Conservation (phyloP, 306 rosid genomes). For the Prunus dulcis region DNA sequence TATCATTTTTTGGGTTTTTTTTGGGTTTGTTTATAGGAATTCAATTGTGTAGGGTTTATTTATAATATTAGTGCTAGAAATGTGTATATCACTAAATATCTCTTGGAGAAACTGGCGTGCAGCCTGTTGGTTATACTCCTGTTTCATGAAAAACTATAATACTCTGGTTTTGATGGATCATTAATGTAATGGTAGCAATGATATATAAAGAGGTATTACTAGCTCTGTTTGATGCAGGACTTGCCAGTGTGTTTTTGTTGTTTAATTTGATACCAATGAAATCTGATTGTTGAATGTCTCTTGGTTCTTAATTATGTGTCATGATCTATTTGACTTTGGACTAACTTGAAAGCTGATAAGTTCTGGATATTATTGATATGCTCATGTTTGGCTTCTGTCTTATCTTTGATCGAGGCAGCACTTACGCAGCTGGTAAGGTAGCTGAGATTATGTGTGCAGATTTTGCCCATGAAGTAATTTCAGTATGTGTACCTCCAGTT, state of each 20-base stretch:
- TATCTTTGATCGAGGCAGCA: conserved; percentile 93
- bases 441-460: conserved; percentile 95
- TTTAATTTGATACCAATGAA: neutral
- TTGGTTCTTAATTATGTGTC: neutral
- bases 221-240: neutral
- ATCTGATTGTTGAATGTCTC: neutral
- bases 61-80: too few relatives aligned
- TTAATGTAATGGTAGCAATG: neutral
- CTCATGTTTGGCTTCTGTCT: conserved; percentile 32
- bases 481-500: conserved; percentile 96
- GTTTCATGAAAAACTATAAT: neutral
- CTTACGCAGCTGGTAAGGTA: conserved; percentile 92
- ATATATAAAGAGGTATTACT: neutral
- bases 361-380: conserved; percentile 2
- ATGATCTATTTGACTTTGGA: neutral
- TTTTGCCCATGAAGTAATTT: conserved; percentile 93
- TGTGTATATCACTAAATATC: too few relatives aligned
- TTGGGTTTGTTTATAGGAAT: too few relatives aligned
- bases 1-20: too few relatives aligned
- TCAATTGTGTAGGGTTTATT: too few relatives aligned
- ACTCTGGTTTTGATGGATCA: neutral
- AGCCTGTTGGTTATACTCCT: conserved; percentile 45
- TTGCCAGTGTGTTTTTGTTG: neutral
- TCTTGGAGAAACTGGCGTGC: conserved; percentile 50
- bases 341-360: neutral